Conservation (phyloP, 1,284 basidiomycete genomes). For the Meripilus lineatus region DNA sequence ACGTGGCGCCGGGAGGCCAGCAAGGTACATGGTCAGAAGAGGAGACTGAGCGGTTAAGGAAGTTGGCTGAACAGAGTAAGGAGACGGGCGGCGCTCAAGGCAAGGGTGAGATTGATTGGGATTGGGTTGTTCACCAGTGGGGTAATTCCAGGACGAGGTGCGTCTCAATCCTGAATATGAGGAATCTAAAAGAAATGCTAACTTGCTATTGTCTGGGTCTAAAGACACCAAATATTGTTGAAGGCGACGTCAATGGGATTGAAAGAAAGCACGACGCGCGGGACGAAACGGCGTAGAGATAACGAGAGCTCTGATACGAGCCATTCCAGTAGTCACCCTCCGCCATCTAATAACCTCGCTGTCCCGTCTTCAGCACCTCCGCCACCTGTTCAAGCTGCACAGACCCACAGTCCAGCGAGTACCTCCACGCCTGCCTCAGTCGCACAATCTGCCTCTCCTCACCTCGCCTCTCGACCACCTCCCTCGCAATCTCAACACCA, state of each 20-base stretch:
- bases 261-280: slow-evolving; percentile 65
- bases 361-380: neutral
- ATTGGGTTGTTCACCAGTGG: slow-evolving; percentile 67
- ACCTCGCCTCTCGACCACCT: slow-evolving; percentile 13
- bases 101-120: slow-evolving; percentile 68
- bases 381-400: neutral
- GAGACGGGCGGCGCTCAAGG: slow-evolving; percentile 29
- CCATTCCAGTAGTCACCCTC: slow-evolving; percentile 26
- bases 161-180: slow-evolving; percentile 13
- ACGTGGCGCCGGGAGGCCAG: slow-evolving; percentile 40
- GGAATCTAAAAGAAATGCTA: slow-evolving; percentile 3
- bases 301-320: slow-evolving; percentile 33
- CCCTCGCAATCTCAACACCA: slow-evolving; percentile 8
- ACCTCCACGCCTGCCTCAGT: no score
- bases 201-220: slow-evolving; percentile 1
- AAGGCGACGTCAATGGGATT: slow-evolving; percentile 71
- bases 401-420: slow-evolving; percentile 7
- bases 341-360: slow-evolving; percentile 1
- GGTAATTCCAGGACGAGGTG: slow-evolving; percentile 67
- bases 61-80: slow-evolving; percentile 60
- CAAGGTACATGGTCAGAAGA: slow-evolving; percentile 75
- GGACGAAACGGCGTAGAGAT: slow-evolving; percentile 56
- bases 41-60: slow-evolving; percentile 61
- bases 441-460: slow-evolving; percentile 19
- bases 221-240: slow-evolving; percentile 71